Percentiles rank a stretch among this genome's conserved stretches.
phyloP scores from a whole-genome alignment of 805 yeast genomes.

The Ogataea nakhonphanomensis region DNA sequence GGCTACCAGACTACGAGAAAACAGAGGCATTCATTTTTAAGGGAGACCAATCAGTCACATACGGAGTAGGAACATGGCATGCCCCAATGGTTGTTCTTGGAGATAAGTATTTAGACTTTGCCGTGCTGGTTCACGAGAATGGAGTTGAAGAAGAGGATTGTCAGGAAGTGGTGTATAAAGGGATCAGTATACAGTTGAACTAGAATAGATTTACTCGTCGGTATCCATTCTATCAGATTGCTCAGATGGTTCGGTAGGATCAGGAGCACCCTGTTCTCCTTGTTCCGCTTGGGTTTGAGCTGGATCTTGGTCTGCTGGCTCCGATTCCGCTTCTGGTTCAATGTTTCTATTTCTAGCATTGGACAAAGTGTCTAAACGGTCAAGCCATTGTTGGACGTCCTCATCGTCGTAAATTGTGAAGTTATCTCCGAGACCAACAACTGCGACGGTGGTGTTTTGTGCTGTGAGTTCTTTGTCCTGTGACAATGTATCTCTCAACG shows the following conservation, averaged over 20 bases:
- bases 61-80: constrained; percentile 87
- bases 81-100: constrained; percentile 92
- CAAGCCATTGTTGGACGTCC: constrained; percentile 78
- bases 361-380: constrained; percentile 62
- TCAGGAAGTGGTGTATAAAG: constrained; percentile 70
- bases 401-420: constrained; percentile 86
- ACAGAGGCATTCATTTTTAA: constrained; percentile 67
- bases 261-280: constrained; percentile 14
- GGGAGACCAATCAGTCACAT: constrained; percentile 88
- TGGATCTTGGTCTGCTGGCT: constrained; percentile 17
- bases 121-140: constrained; percentile 84
- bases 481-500: constrained; percentile 88
- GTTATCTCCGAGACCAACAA: constrained; percentile 73
- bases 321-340: constrained; percentile 29
- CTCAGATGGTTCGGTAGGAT: constrained; percentile 2
- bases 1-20: constrained; percentile 58
- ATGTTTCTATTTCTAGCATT: constrained; percentile 49
- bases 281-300: constrained; percentile 9
- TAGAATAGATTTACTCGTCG: constrained; percentile 12
- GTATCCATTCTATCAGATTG: constrained; percentile 37
- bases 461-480: constrained; percentile 89
- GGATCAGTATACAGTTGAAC: constrained; percentile 30
- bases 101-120: constrained; percentile 59
- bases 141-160: constrained; percentile 78
- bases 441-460: constrained; percentile 84